phyloP scores from a whole-genome alignment of 2,329 filamentous ascomycete genomes.

The Diplodia scrobiculata region DNA sequence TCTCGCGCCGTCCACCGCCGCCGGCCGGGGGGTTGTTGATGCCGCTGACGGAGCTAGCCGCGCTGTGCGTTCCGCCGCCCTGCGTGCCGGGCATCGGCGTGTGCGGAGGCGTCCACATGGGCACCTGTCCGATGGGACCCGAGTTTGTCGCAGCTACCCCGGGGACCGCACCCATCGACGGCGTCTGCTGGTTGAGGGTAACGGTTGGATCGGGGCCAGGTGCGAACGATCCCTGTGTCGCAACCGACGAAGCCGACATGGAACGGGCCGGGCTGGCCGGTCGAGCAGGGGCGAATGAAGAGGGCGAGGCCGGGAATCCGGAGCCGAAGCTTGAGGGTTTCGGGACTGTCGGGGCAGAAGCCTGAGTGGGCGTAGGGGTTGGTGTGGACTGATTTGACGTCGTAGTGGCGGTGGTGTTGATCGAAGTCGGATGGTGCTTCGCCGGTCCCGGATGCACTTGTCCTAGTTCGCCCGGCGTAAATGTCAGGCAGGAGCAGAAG shows the following conservation, averaged over 20 bases:
- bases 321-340: conserved; percentile 49
- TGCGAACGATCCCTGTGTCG: conserved; percentile 62
- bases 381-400: conserved; percentile 67
- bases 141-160: conserved; percentile 74
- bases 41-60: conserved; percentile 54
- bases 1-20: conserved; percentile 37
- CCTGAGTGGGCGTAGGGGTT: conserved; percentile 65
- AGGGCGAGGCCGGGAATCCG: conserved; percentile 60
- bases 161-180: conserved; percentile 76
- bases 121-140: conserved; percentile 54
- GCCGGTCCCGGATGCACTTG: conserved; percentile 73
- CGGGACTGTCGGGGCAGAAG: conserved; percentile 31
- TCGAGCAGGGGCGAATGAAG: conserved; percentile 56
- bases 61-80: conserved; percentile 43
- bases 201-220: conserved; percentile 42
- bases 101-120: conserved; percentile 86
- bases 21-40: conserved; percentile 42
- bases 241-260: conserved; percentile 80
- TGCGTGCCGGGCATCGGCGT: conserved; percentile 63
- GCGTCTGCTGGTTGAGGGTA: conserved; percentile 74
- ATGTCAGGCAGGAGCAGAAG: conserved; percentile 91
- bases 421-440: conserved; percentile 45
- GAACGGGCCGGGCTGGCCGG: conserved; percentile 79
- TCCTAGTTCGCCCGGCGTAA: conserved; percentile 80
- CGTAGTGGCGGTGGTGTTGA: conserved; percentile 46